Evolutionary conservation across 305 asterid genomes (phyloP), one percentile per base, ranked within the genome.

Genomic region (Striga hermonthica): DNA sequence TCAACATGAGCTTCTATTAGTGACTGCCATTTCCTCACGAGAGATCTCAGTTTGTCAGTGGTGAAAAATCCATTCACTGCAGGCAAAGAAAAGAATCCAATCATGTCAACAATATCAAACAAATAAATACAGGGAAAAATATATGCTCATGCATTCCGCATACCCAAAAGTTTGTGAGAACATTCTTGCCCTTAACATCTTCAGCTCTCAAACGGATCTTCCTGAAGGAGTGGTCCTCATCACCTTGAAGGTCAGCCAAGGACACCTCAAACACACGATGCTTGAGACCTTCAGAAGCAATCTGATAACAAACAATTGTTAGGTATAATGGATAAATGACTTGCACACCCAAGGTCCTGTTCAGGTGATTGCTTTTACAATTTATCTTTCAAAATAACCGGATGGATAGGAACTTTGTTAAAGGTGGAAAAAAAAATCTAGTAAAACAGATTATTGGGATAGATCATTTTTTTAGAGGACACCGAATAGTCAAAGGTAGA

Each of bases 41-140:
- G 85, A 12, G 97, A 88, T 62, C 97, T 84, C 75, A 90, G 64
- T 47, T 90, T 90, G 47, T 90, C 97, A 0, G 96, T 84, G 15
- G 97, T 88, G 79, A 90, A 86, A 58, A 86, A 58, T 88, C 83
- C 97, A 90, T 86, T 1, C 96, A 93, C 97, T 90, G 77, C 37
- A 73, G 52, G 8, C 6, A 16, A 62, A 9, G 4, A 34, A 4
- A 3, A 49, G 36, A 7, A 36, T 31, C 0, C n/a, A 12, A 35
- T 7, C 16, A 4, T 7, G 5, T 5, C 9, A 7, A 57, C 22
- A 59, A 4, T 9, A 45, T 11, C 8, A 5, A n/a, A 6, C 14
- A 37, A 13, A 15, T 15, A 15, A 50, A 50, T 22, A 22, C 31
- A n/a, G 5, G 5, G 15, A 1, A 16, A n/a, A 8, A 6, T 16